A percentile compares a stretch with the other conserved stretches of the same genome.
These are phyloP conservation scores for Polytrichum commune DNA, from an alignment of 225 moss, liverwort and hornwort genomes.

Conservation along the genomic window DNA sequence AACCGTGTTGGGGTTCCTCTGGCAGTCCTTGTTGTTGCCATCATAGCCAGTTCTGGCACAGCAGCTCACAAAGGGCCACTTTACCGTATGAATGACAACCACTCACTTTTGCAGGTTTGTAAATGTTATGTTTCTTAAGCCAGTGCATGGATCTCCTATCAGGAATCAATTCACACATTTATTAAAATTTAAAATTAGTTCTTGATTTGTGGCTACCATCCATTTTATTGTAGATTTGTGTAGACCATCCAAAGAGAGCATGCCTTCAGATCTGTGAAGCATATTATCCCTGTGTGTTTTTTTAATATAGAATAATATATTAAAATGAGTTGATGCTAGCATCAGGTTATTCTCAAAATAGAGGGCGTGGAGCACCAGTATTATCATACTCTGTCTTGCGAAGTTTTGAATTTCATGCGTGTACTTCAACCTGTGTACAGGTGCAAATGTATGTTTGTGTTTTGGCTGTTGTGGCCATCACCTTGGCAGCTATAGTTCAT, in stretches of 20 bases:
- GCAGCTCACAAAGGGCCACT: conserved; percentile 87
- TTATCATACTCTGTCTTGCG: neutral
- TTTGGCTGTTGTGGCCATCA: conserved; percentile 91
- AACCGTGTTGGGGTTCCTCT: conserved; percentile 88
- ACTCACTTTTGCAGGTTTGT: conserved; percentile 79
- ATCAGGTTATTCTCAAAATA: too few species aligned
- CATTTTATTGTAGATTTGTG: too few species aligned
- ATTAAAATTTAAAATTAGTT: too few species aligned
- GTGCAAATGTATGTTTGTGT: conserved; percentile 96
- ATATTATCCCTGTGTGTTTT: too few species aligned
- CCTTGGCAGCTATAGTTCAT: conserved; percentile 92
- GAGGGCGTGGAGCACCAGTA: too few species aligned
- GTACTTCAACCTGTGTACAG: conserved; percentile 31
- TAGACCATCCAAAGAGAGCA: too few species aligned
- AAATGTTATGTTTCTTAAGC: neutral
- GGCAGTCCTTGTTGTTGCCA: conserved; percentile 75
- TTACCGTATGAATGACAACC: conserved; percentile 76
- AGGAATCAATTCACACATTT: too few species aligned
- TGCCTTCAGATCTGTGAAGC: too few species aligned
- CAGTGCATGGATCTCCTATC: too few species aligned
- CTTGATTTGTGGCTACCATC: too few species aligned
- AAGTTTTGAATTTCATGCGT: conserved; percentile 2
- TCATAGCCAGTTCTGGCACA: conserved; percentile 91
- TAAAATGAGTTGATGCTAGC: too few species aligned
- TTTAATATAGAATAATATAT: too few species aligned